Base-by-base conservation (phyloP, 805 yeast species). In the Yarrowia hollandica region DNA sequence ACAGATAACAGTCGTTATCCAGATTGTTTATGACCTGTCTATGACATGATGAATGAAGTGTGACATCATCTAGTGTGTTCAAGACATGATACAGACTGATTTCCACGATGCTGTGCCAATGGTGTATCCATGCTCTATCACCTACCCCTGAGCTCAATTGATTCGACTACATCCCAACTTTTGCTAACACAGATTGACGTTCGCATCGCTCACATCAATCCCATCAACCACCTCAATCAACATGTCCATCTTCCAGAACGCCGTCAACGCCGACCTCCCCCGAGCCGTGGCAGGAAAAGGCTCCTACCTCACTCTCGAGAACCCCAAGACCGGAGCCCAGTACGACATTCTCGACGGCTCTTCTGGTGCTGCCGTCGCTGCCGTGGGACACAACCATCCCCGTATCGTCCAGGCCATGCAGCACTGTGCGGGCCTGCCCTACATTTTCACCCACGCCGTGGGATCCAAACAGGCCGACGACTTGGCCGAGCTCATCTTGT, bases 201-300 rank as follows among this genome's bases (percentile, higher is more conserved):
- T 10, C 28, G 12, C 25, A 6, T 8, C 21, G n/a, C 39, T 18
- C 23, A 8, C 15, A n/a, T n/a, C n/a, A n/a, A n/a, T n/a, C n/a
- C n/a, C n/a, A n/a, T n/a, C n/a, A n/a, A n/a, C n/a, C n/a, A n/a
- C n/a, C n/a, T n/a, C n/a, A n/a, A n/a, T 3, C 1, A 15, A 15
- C 10, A 48, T 48, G 55, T 48, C 55, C 55, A 52, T 52, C 58
- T 52, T 52, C 44, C 58, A 52, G 18, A 37, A 35, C 44, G 44
- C 58, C 8, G 58, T 52, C 15, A 37, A 52, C 44, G 34, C 42
- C 5, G 35, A 26, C 31, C 58, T 52, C 10, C 54, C 42, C 5
- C 60, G 61, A 38, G 62, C 57, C 23, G 41, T 60, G 6, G 60
- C 42, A 1, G 61, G 61, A 9, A 60, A 60, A n/a, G 61, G 61